A percentile compares a stretch with the other conserved stretches of the same genome.
These are phyloP conservation scores for Naegleria lovaniensis DNA, from an alignment of 208 protist genomes.

Conservation along the genomic window DNA sequence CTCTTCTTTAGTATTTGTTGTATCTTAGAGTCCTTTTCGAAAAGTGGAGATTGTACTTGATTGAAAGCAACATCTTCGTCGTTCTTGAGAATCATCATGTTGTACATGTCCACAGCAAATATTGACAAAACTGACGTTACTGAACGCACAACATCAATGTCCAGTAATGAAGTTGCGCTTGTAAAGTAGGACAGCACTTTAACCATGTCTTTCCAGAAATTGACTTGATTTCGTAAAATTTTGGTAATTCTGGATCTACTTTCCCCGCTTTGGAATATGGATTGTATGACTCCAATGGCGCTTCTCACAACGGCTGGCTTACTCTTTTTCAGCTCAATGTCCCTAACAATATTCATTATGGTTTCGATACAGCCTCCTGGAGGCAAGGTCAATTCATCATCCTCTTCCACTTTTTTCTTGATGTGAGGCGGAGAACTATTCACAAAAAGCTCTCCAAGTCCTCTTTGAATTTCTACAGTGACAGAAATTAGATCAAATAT, in stretches of 20 bases:
- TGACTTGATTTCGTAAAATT: not conserved
- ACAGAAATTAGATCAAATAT: not conserved
- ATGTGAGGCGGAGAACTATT: not conserved
- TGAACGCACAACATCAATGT: not conserved
- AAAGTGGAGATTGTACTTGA: not conserved
- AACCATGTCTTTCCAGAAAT: not conserved
- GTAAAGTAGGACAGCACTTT: not conserved
- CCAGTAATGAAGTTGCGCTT: not conserved
- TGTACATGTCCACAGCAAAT: not conserved
- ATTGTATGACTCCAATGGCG: not conserved
- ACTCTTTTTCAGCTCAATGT: not conserved
- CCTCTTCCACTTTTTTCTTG: not conserved
- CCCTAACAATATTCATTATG: not conserved
- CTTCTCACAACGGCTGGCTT: not conserved
- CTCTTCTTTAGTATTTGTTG: not conserved
- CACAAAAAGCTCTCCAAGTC: not conserved
- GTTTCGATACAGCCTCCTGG: not conserved
- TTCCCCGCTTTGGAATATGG: not conserved
- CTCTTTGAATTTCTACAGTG: constrained; percentile 21
- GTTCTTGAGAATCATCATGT: not conserved
- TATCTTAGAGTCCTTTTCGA: not conserved
- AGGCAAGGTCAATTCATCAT: not conserved
- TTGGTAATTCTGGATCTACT: not conserved
- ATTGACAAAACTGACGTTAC: not conserved
- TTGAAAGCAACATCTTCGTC: not conserved